phyloP scores from a whole-genome alignment of 2,329 filamentous ascomycete genomes.

The Alternaria metachromatica region DNA sequence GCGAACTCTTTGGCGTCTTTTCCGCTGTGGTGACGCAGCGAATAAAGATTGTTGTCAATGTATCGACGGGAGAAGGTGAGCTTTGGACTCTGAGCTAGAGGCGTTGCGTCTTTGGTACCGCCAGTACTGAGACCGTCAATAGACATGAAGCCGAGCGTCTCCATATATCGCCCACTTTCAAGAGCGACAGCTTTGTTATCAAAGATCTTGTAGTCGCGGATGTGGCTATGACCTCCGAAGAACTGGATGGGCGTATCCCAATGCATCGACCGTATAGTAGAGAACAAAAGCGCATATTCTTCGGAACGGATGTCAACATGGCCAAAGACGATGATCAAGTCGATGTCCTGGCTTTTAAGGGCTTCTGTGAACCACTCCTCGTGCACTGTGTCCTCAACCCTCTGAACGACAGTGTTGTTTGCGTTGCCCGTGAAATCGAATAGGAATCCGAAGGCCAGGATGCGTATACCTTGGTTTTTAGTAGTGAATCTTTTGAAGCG shows the following conservation, averaged over 20 bases:
- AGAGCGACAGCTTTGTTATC: conserved; percentile 80
- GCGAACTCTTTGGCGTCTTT: conserved; percentile 75
- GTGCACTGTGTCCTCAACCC: conserved; percentile 79
- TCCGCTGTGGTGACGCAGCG: conserved; percentile 80
- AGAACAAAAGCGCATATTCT: conserved; percentile 80
- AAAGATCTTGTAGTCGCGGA: conserved; percentile 81
- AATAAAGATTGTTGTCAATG: conserved; percentile 92
- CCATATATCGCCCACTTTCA: conserved; percentile 89
- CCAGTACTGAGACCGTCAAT: conserved; percentile 68
- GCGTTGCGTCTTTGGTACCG: conserved; percentile 36
- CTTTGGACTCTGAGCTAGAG: conserved; percentile 27
- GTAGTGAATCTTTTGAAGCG: conserved; percentile 90
- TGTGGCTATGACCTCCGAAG: conserved; percentile 89
- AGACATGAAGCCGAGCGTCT: conserved; percentile 94
- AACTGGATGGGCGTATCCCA: conserved; percentile 88
- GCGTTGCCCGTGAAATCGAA: conserved; percentile 92
- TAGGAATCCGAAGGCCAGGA: conserved; percentile 91
- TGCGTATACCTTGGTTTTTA: conserved; percentile 81
- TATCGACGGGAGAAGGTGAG: conserved; percentile 78
- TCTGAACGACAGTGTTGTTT: conserved; percentile 86
- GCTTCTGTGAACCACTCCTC: conserved; percentile 89
- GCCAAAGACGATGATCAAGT: conserved; percentile 85
- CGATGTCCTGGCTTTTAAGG: conserved; percentile 77
- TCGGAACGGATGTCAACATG: conserved; percentile 83
- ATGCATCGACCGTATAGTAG: conserved; percentile 75